Conservation (phyloP, 192 early-diverging fungal species). For the Linnemannia hyalina region DNA sequence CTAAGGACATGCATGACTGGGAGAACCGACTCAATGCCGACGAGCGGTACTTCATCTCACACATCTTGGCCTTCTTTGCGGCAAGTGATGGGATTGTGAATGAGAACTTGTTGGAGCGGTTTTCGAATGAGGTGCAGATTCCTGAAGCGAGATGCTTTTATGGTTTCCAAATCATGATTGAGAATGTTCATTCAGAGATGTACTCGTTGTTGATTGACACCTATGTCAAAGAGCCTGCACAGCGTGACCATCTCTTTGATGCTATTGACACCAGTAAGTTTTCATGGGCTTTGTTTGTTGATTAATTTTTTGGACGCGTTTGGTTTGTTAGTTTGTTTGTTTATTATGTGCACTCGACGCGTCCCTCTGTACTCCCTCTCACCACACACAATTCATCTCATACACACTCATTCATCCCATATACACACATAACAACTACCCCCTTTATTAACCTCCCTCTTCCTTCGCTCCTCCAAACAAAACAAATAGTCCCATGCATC, state of each 20-base stretch:
- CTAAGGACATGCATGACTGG: slow-evolving; percentile 91
- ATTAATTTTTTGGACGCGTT: background rate
- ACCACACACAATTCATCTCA: background rate
- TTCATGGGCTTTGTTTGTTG: slow-evolving; percentile 6
- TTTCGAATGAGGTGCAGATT: slow-evolving; percentile 91
- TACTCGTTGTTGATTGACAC: slow-evolving; percentile 95
- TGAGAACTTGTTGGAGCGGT: slow-evolving; percentile 91
- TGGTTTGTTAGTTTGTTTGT: background rate
- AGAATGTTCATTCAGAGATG: slow-evolving; percentile 95
- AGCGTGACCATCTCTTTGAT: slow-evolving; percentile 88
- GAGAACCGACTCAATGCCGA: slow-evolving; percentile 84
- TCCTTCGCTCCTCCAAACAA: background rate
- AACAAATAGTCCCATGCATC: slow-evolving; percentile 85
- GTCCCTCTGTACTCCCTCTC: background rate
- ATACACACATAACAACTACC: background rate
- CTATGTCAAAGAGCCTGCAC: slow-evolving; percentile 89
- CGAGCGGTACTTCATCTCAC: slow-evolving; percentile 91
- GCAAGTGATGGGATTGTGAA: slow-evolving; percentile 95
- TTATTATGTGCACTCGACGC: background rate
- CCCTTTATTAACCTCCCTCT: background rate
- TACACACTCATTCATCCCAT: background rate
- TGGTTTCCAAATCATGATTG: slow-evolving; percentile 98
- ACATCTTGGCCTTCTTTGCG: slow-evolving; percentile 96
- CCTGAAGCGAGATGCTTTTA: slow-evolving; percentile 94
- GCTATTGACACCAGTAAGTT: slow-evolving; percentile 86